A percentile compares a stretch with the other conserved stretches of the same genome.
These are phyloP conservation scores for Sclerotinia borealis DNA, from an alignment of 2,329 filamentous ascomycete species.

Conservation along the genomic window DNA sequence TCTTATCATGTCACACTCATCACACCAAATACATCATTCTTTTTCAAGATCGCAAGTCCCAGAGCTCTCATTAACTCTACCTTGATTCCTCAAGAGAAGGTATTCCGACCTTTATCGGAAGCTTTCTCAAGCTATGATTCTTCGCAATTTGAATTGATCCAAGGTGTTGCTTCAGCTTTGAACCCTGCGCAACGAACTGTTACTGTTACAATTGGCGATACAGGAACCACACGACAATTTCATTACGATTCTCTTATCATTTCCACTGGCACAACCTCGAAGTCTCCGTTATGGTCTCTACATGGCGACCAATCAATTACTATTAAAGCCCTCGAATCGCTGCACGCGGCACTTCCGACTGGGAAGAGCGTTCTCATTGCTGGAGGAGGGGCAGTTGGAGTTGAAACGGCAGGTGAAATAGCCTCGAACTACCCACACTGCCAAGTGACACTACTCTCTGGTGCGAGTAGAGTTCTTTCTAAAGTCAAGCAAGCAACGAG, in stretches of 20 bases:
- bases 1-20: constrained; percentile 40
- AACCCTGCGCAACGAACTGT: constrained; percentile 35
- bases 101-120: constrained; percentile 38
- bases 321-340: constrained; percentile 33
- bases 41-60: constrained; percentile 41
- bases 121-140: constrained; percentile 37
- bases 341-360: constrained; percentile 36
- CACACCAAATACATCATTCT: constrained; percentile 37
- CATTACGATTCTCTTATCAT: constrained; percentile 43
- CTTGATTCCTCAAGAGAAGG: constrained; percentile 39
- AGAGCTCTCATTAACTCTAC: constrained; percentile 42
- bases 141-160: constrained; percentile 37
- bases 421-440: constrained; percentile 36
- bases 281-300: constrained; percentile 40
- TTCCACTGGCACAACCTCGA: constrained; percentile 42
- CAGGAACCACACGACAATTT: constrained; percentile 22
- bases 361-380: constrained; percentile 41
- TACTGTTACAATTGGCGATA: constrained; percentile 20
- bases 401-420: constrained; percentile 45
- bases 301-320: constrained; percentile 34
- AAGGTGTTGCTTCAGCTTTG: constrained; percentile 36
- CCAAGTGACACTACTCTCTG: constrained; percentile 41
- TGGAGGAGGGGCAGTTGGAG: constrained; percentile 40
- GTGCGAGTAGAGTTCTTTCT: constrained; percentile 37
- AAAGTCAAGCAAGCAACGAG: constrained; percentile 36